phyloP scores from a whole-genome alignment of 108 stramenopile genomes.

The Cyclostephanos tholiformis region DNA sequence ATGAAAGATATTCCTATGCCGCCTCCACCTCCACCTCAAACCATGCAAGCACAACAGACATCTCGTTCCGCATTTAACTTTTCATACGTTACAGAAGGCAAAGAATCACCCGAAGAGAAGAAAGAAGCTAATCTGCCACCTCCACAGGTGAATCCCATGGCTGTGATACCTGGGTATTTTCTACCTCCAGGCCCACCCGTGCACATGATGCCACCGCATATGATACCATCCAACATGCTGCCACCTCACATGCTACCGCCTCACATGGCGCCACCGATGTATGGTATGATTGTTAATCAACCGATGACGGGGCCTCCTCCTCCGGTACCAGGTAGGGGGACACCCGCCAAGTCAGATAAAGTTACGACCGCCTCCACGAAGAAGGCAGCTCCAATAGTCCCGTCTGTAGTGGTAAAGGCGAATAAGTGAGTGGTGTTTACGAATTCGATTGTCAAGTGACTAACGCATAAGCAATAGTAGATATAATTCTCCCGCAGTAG shows the following conservation, averaged over 20 bases:
- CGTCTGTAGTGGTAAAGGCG: slow-evolving; percentile 37
- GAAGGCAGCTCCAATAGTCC: slow-evolving; percentile 30
- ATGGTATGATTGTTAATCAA: slow-evolving; percentile 23
- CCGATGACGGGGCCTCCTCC: slow-evolving; percentile 18
- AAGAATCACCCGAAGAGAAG: slow-evolving; percentile 37
- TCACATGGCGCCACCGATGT: slow-evolving; percentile 25
- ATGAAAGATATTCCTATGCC: slow-evolving; percentile 25
- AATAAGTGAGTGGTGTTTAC: slow-evolving; percentile 22
- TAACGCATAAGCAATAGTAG: slow-evolving; percentile 11
- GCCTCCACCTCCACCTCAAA: slow-evolving; percentile 15
- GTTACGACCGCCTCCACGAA: slow-evolving; percentile 18
- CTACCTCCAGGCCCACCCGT: slow-evolving; percentile 6
- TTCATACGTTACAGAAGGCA: slow-evolving; percentile 80
- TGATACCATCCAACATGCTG: slow-evolving; percentile 31
- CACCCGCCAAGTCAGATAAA: not conserved
- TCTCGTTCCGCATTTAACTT: slow-evolving; percentile 71
- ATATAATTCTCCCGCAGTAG: not conserved
- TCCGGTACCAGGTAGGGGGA: slow-evolving; percentile 4
- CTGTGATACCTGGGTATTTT: slow-evolving; percentile 21
- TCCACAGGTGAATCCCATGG: slow-evolving; percentile 24
- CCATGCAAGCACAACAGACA: slow-evolving; percentile 14
- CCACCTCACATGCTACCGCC: slow-evolving; percentile 21
- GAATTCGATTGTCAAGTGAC: not conserved
- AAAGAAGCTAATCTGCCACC: slow-evolving; percentile 13
- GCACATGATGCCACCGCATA: slow-evolving; percentile 35